Evolutionary conservation across 805 yeast species (phyloP).

Genomic region (Blastobotrys chiropterorum): DNA sequence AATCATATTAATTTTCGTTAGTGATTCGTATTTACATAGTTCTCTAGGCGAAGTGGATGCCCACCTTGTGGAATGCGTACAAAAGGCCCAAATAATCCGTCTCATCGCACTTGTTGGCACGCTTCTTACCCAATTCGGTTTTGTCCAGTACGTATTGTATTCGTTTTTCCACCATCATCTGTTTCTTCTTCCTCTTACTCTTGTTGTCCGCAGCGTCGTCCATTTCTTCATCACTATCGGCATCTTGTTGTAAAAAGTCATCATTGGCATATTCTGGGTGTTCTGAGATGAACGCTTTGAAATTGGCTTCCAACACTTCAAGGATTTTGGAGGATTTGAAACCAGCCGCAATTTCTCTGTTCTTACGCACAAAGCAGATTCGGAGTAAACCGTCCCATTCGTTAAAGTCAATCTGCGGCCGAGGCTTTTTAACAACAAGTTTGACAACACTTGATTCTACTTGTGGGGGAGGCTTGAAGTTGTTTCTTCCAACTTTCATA

Average conservation of each 20-base stretch:
- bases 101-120: conserved; percentile 93
- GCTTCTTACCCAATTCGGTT: conserved; percentile 75
- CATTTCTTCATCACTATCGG: conserved; percentile 29
- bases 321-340: conserved; percentile 77
- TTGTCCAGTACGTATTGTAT: conserved; percentile 68
- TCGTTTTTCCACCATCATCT: conserved; percentile 54
- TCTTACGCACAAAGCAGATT: conserved; percentile 87
- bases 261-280: conserved; percentile 37
- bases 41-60: conserved; percentile 82
- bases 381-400: conserved; percentile 97
- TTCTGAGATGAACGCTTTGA: conserved; percentile 63
- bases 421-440: conserved; percentile 83
- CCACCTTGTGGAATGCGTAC: conserved; percentile 94
- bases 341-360: conserved; percentile 87
- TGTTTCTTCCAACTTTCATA: conserved; percentile 96
- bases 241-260: conserved; percentile 35
- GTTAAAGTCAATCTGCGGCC: conserved; percentile 88
- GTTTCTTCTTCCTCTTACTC: conserved; percentile 23
- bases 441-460: conserved; percentile 96
- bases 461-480: conserved; percentile 97
- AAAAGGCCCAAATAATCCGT: conserved; percentile 78
- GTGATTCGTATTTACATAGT: not conserved
- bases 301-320: conserved; percentile 80
- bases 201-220: conserved; percentile 31
- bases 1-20: conserved; percentile 2